Conservation (phyloP, 1,284 basidiomycete genomes). For the Cutaneotrichosporon sp. region DNA sequence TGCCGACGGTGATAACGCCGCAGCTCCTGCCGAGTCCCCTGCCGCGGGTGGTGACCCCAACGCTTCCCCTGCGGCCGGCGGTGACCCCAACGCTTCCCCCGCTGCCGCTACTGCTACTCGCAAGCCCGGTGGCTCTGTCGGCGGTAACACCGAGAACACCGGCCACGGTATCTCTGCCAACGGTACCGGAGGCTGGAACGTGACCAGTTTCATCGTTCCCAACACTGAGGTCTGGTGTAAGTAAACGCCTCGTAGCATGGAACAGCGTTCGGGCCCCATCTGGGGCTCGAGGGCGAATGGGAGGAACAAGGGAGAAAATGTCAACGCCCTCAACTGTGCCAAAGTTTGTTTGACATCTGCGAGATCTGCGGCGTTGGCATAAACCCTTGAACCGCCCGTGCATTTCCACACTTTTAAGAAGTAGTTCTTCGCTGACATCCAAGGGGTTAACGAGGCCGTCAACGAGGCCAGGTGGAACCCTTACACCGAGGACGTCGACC, state of each 20-base stretch:
- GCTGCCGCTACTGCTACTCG: conserved; percentile 9
- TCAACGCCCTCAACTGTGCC: too few relatives aligned
- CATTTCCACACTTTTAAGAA: too few relatives aligned
- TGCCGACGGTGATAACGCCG: neutral
- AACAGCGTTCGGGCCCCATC: too few relatives aligned
- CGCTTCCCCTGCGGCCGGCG: conserved; percentile 2
- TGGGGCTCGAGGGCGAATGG: too few relatives aligned
- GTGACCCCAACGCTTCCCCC: conserved; percentile 3
- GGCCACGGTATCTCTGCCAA: conserved; percentile 7
- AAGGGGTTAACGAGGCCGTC: conserved; percentile 10
- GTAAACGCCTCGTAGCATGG: too few relatives aligned
- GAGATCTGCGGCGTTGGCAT: too few relatives aligned
- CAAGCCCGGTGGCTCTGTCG: conserved; percentile 2
- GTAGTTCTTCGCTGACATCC: neutral
- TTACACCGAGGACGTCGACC: conserved; percentile 8
- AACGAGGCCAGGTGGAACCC: conserved; percentile 14
- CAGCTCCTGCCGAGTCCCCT: neutral
- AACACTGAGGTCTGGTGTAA: conserved; percentile 12
- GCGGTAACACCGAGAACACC: conserved; percentile 11
- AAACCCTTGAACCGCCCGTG: neutral
- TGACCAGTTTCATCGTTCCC: conserved; percentile 21
- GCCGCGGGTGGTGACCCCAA: neutral
- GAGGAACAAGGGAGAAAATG: too few relatives aligned
- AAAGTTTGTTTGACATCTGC: too few relatives aligned
- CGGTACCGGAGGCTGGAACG: conserved; percentile 17